Evolutionary conservation across 2,329 filamentous ascomycete genomes (phyloP).

Genomic region (Epichloe scottii): DNA sequence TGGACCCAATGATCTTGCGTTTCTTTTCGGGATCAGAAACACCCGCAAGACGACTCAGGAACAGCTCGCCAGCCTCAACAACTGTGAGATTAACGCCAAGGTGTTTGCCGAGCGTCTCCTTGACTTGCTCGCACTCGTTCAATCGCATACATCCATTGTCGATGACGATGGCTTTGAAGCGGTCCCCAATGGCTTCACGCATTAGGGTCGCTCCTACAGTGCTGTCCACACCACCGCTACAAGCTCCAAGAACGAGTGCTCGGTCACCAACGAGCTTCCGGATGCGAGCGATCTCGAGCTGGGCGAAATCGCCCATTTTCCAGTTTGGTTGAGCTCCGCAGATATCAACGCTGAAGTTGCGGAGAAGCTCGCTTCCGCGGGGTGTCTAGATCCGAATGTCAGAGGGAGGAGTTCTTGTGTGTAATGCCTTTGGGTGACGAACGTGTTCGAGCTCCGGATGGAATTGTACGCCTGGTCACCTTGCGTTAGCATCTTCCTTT

Average conservation of each 20-base stretch:
- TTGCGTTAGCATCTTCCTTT: too few relatives aligned
- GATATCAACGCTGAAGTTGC: slow-evolving; percentile 76
- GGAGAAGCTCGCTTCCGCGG: slow-evolving; percentile 55
- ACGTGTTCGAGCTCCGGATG: slow-evolving; percentile 60
- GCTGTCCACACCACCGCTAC: slow-evolving; percentile 70
- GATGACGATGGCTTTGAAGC: slow-evolving; percentile 57
- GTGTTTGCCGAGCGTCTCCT: slow-evolving; percentile 64
- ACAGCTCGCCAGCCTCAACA: slow-evolving; percentile 64
- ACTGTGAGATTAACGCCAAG: slow-evolving; percentile 86
- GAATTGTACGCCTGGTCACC: slow-evolving; percentile 55
- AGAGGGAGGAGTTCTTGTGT: background rate
- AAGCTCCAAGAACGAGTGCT: slow-evolving; percentile 59
- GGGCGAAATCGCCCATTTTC: slow-evolving; percentile 75
- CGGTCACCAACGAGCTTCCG: slow-evolving; percentile 67
- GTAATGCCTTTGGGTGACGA: slow-evolving; percentile 4
- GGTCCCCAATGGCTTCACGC: slow-evolving; percentile 59
- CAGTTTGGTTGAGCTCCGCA: slow-evolving; percentile 67
- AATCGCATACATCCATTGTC: slow-evolving; percentile 75
- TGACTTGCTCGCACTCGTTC: slow-evolving; percentile 72
- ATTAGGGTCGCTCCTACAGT: slow-evolving; percentile 82
- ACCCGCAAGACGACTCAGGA: slow-evolving; percentile 65
- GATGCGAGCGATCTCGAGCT: slow-evolving; percentile 71
- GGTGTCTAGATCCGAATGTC: slow-evolving; percentile 17
- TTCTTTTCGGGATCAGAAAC: slow-evolving; percentile 71
- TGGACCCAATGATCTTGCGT: slow-evolving; percentile 67